phyloP scores from a whole-genome alignment of 345 rosid species.

The Conringia planisiliqua region DNA sequence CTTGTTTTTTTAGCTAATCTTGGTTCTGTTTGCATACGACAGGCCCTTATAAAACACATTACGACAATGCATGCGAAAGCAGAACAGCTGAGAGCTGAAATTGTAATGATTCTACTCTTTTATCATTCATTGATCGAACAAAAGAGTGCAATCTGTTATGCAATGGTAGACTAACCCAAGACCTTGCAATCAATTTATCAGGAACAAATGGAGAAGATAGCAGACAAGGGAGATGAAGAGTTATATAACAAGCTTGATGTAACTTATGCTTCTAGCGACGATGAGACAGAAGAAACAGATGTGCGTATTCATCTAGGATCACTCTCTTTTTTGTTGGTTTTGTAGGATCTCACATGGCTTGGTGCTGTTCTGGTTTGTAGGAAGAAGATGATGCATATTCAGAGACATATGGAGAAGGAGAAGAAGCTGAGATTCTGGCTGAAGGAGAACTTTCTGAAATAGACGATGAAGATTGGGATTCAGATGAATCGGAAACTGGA shows the following conservation, averaged over 20 bases:
- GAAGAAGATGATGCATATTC: slow-evolving; percentile 44
- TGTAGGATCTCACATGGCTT: slow-evolving; percentile 3
- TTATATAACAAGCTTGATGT: slow-evolving; percentile 65
- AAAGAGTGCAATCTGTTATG: not conserved
- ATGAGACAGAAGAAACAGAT: slow-evolving; percentile 43
- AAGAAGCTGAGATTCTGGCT: slow-evolving; percentile 7
- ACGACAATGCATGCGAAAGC: slow-evolving; percentile 49
- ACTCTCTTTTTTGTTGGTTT: not conserved
- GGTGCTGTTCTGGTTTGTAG: slow-evolving; percentile 32
- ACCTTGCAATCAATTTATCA: slow-evolving; percentile 14
- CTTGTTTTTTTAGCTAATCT: slow-evolving; percentile 13
- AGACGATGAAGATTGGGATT: slow-evolving; percentile 8
- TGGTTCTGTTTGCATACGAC: slow-evolving; percentile 37
- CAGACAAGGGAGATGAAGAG: slow-evolving; percentile 55
- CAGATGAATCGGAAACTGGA: slow-evolving; percentile 1
- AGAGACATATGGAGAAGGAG: slow-evolving; percentile 40
- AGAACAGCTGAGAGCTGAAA: slow-evolving; percentile 66
- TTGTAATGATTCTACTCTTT: slow-evolving; percentile 42
- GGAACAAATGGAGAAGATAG: slow-evolving; percentile 61
- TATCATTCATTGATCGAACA: not conserved
- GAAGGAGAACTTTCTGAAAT: not conserved
- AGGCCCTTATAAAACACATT: slow-evolving; percentile 77
- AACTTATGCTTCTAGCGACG: slow-evolving; percentile 61
- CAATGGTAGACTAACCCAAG: slow-evolving; percentile 5
- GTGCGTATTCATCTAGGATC: not conserved